Percentiles rank a stretch among this genome's conserved stretches.
Evolutionary conservation across 768 basidiomycete genomes (phyloP).

Genomic region (Tricholoma furcatifolium): DNA sequence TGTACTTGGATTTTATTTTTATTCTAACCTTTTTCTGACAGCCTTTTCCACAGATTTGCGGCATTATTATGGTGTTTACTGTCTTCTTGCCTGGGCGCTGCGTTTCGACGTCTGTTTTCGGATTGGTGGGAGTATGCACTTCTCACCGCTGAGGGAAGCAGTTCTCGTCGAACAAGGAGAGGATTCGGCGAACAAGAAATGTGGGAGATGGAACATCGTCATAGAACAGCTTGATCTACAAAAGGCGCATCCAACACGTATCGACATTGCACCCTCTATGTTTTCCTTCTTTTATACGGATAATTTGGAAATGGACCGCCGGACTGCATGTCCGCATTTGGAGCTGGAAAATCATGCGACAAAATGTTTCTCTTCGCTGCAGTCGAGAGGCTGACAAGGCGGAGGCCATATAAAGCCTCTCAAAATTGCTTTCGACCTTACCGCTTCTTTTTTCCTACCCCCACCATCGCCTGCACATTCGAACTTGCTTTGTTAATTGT

Average conservation of each 20-base stretch:
- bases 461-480: constrained; percentile 12
- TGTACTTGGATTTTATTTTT: constrained; percentile 26
- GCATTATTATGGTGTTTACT: constrained; percentile 64
- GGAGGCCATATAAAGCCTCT: constrained; percentile 9
- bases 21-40: constrained; percentile 7
- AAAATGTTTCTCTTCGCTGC: too few relatives aligned
- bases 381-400: too few relatives aligned
- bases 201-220: constrained; percentile 57
- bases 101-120: constrained; percentile 42
- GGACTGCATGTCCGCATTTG: not conserved
- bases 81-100: constrained; percentile 62
- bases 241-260: not conserved
- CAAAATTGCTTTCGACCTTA: not conserved
- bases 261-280: not conserved
- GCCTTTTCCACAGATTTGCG: constrained; percentile 34
- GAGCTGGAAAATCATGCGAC: too few relatives aligned
- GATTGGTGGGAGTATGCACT: constrained; percentile 48
- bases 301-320: constrained; percentile 4
- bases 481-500: constrained; percentile 6
- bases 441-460: constrained; percentile 15
- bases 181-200: constrained; percentile 46
- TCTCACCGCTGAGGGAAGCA: constrained; percentile 35
- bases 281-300: not conserved
- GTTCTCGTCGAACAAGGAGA: constrained; percentile 29
- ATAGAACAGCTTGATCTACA: constrained; percentile 21